Base-by-base conservation (phyloP, 139 green algal species). In the Astrephomene gubernaculifera region DNA sequence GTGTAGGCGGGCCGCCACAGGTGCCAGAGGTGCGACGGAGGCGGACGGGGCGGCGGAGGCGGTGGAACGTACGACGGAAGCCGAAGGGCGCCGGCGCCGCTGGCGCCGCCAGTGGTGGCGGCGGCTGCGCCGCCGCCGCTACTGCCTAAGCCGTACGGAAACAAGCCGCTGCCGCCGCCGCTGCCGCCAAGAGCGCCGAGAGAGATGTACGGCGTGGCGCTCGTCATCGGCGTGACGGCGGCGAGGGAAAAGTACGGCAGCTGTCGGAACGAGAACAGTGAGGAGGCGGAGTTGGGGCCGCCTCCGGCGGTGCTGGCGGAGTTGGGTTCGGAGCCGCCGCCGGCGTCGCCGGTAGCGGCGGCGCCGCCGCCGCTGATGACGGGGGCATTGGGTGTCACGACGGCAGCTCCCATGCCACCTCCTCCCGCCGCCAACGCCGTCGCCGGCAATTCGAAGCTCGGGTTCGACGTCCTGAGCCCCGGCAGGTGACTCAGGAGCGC, bases 1-100 rank as follows among this genome's bases (percentile, higher is more conserved):
- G 86, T 82, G 88, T 94, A 94, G 4, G 92, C 88, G 60, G 87
- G 63, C 35, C 44, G 82, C 82, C 83, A 89, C 75, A 71, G 35
- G 67, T 87, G 41, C 84, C 86, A 87, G 22, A 49, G 61, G 60
- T 83, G 64, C 61, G 76, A 83, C 41, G 76, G 76, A 39, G 76
- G 76, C 76, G 76, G 60, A 29, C 76, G 76, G n/a, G 76, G 60
- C 43, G 76, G 76, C 60, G 76, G 76, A 41, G 60, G 60, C 52
- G 49, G 49, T 49, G 27, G 63, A 31, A 12, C 14, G 31, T 31
- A 2, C 63, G 73, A 39, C 57, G 43, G 60, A 14, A 17, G 60
- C 10, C 19, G 60, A 12, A 2, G 21, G 21, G 60, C 25, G 22
- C 33, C 49, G 17, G 49, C 68, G 68, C 33, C 38, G 36, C 14